Evolutionary conservation across 2,329 filamentous ascomycete species (phyloP).

Genomic region (Coniosporium tulheliwenetii): DNA sequence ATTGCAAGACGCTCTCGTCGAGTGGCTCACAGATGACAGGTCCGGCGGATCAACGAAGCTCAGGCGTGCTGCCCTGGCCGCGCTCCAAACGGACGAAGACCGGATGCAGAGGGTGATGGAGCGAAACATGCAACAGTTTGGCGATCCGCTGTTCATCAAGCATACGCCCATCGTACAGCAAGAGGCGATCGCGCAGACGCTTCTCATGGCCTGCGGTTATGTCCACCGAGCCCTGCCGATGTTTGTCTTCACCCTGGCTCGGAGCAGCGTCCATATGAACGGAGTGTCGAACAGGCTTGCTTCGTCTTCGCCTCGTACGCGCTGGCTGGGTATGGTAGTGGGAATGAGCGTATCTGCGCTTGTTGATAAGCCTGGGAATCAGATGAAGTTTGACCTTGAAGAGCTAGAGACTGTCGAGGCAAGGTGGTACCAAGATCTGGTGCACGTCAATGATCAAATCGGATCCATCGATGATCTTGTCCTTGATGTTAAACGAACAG

Average conservation of each 20-base stretch:
- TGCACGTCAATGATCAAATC: constrained; percentile 43
- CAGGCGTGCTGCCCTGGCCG: constrained; percentile 12
- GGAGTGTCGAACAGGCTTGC: constrained; percentile 74
- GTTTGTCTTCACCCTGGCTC: constrained; percentile 51
- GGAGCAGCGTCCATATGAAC: constrained; percentile 58
- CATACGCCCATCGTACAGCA: constrained; percentile 77
- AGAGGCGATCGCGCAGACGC: constrained; percentile 68
- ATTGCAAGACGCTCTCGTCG: constrained; percentile 3
- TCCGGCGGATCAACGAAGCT: constrained; percentile 7
- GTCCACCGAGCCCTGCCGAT: constrained; percentile 50
- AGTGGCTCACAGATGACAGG: constrained; percentile 9
- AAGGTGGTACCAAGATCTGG: constrained; percentile 56
- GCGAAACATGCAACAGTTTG: constrained; percentile 58
- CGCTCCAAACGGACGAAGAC: constrained; percentile 14
- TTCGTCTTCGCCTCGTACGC: constrained; percentile 56
- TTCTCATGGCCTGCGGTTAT: constrained; percentile 66
- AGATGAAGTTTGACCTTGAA: constrained; percentile 70
- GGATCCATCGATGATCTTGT: constrained; percentile 40
- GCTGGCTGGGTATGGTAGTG: constrained; percentile 78
- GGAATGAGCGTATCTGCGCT: constrained; percentile 57
- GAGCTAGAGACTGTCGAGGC: constrained; percentile 62
- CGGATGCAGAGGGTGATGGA: constrained; percentile 44
- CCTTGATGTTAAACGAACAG: not conserved
- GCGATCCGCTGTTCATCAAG: constrained; percentile 73
- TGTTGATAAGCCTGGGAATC: constrained; percentile 49